Base-by-base conservation (phyloP, 768 basidiomycete genomes). In the Agaricus subrufescens region DNA sequence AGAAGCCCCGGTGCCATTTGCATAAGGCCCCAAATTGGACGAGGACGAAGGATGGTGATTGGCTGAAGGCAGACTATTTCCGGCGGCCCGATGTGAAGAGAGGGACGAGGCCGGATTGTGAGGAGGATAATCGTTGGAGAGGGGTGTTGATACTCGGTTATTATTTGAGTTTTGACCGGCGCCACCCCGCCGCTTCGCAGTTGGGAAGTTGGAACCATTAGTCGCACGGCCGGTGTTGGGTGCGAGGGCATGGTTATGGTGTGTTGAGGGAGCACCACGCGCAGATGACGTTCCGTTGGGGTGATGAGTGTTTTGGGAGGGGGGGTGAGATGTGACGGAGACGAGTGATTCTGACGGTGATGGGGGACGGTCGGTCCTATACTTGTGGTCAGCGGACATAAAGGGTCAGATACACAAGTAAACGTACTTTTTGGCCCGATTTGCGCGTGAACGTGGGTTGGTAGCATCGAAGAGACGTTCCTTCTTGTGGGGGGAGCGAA, bases 341-440 rank as follows among this genome's bases (percentile, higher is more conserved):
- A 86, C 73, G 37, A 89, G 64, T 8, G 89, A 91, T 63, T 90
- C 89, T 11, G 87, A 77, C 5, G 89, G 89, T 1, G 89, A 91
- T 26, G 75, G 72, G 11, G 77, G 79, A 50, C 87, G 84, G 62
- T 89, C 87, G 29, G 69, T 73, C 67, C 87, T 89, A 62, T 30
- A 34, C 29, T 46, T 50, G 39, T 8, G 54, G 29, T 39, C 38
- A 34, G 46, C 12, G 38, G 42, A 43, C 40, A 42, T 49, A 61
- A 50, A 47, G 54, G 51, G 34, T 58, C 47, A 31, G 37, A 49
- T 50, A 27, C 34, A 34, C 3, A 25, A 26, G 45, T 26, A 39
- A 1, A 75, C 82, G 61, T 58, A 88, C 88, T 79, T 88, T 77
- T 81, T 86, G 27, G 73, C 71, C 58, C 86, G 76, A 50, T 77